phyloP scores from a whole-genome alignment of 2,329 filamentous ascomycete species.

The Phialophora verrucosa region DNA sequence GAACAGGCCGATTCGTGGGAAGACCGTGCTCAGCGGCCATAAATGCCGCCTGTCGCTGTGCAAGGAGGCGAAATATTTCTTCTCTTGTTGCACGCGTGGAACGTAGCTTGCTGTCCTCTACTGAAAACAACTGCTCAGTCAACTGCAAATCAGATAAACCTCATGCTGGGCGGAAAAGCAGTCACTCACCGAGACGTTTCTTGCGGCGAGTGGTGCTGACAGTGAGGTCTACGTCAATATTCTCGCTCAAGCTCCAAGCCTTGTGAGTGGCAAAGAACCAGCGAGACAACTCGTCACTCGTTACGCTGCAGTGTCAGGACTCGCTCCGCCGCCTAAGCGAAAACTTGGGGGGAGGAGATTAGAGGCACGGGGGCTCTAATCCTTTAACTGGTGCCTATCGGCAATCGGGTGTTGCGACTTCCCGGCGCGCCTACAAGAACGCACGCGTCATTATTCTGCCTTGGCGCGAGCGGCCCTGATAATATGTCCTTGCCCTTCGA shows the following conservation, averaged over 20 bases:
- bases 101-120: not conserved
- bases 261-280: not conserved
- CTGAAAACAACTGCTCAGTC: not conserved
- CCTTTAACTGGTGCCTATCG: not conserved
- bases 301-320: not conserved
- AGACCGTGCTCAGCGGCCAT: slow-evolving; percentile 12
- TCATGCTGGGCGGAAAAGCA: not conserved
- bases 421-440: not conserved
- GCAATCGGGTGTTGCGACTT: not conserved
- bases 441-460: not conserved
- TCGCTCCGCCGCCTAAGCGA: not conserved
- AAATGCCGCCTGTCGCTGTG: not conserved
- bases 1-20: slow-evolving; percentile 6
- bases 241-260: not conserved
- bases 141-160: not conserved
- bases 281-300: not conserved
- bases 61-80: not conserved
- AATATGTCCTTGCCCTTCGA: slow-evolving; percentile 40
- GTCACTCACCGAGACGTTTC: not conserved
- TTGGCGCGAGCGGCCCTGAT: not conserved
- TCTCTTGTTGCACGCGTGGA: not conserved
- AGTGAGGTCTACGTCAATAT: slow-evolving; percentile 1
- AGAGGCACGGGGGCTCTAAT: not conserved
- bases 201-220: not conserved
- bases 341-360: not conserved